Evolutionary conservation across 257 asterid genomes (phyloP).

Genomic region (Plantago major): DNA sequence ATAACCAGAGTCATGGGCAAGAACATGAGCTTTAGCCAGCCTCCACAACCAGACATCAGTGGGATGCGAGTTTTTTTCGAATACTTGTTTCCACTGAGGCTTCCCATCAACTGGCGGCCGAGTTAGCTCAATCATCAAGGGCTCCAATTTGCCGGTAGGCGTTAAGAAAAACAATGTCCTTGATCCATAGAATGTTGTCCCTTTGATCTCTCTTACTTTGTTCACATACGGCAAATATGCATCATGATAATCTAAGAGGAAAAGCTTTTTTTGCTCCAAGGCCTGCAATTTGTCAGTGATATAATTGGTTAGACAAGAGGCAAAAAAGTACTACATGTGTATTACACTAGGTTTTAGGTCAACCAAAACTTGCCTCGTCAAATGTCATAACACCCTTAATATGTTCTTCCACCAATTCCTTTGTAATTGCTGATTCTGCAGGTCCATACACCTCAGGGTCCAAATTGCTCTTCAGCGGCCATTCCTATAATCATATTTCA

Average conservation of each 20-base stretch:
- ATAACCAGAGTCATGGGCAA: conserved; percentile 70
- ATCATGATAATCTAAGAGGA: conserved; percentile 69
- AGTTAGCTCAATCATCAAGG: conserved; percentile 70
- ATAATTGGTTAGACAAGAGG: background rate
- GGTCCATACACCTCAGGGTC: conserved; percentile 76
- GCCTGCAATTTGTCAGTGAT: conserved; percentile 40
- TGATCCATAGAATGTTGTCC: conserved; percentile 68
- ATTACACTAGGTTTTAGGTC: background rate
- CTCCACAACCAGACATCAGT: conserved; percentile 75
- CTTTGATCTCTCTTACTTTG: conserved; percentile 49
- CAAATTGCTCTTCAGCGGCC: conserved; percentile 72
- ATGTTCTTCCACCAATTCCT: conserved; percentile 40
- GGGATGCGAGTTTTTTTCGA: conserved; percentile 38
- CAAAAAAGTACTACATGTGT: background rate
- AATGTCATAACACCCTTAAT: conserved; percentile 45
- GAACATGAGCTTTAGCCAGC: conserved; percentile 64
- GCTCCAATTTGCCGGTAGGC: conserved; percentile 43
- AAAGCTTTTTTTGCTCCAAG: conserved; percentile 54
- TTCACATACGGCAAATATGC: conserved; percentile 57
- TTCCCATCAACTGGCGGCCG: conserved; percentile 53
- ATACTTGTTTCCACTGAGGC: conserved; percentile 66
- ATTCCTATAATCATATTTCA: conserved; percentile 39
- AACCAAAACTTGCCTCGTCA: conserved; percentile 42
- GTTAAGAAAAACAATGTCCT: conserved; percentile 62
- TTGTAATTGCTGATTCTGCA: conserved; percentile 59